Percentiles rank a stretch among this genome's conserved stretches.
phyloP scores from a whole-genome alignment of 1,284 basidiomycete genomes.

The Cutaneotrichosporon spelunceum region DNA sequence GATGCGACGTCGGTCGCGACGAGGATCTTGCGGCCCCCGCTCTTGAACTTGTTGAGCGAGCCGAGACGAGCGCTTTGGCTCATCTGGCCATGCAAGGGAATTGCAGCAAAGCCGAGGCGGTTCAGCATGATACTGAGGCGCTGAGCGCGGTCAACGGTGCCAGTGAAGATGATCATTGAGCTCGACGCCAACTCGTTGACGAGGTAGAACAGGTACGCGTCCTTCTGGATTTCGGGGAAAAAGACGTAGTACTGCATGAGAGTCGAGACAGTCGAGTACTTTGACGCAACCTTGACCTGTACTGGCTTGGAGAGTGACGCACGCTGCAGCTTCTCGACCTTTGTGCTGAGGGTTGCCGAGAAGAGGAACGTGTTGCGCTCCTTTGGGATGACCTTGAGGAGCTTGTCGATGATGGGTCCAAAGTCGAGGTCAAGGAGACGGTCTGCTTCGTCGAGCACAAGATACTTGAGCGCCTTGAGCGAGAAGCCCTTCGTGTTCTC shows the following conservation, averaged over 20 bases:
- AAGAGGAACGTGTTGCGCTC: conserved; percentile 95
- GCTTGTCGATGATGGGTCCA: conserved; percentile 93
- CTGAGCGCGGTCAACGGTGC: conserved; percentile 92
- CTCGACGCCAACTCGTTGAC: conserved; percentile 86
- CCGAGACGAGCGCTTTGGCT: conserved; percentile 90
- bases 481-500: conserved; percentile 99
- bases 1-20: conserved; percentile 97
- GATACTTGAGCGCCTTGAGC: conserved; percentile 77
- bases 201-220: conserved; percentile 85
- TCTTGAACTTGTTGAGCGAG: conserved; percentile 94
- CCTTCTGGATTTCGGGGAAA: conserved; percentile 89
- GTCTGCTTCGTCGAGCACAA: conserved; percentile 98
- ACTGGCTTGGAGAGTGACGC: conserved; percentile 94
- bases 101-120: conserved; percentile 87
- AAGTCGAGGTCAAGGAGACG: conserved; percentile 96
- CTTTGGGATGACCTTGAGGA: conserved; percentile 90
- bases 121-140: conserved; percentile 85
- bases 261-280: conserved; percentile 97
- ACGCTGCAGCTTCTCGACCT: conserved; percentile 93
- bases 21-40: conserved; percentile 92
- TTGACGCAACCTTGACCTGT: conserved; percentile 89
- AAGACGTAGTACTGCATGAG: conserved; percentile 94
- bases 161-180: conserved; percentile 93
- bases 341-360: conserved; percentile 99
- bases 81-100: conserved; percentile 93